Conservation (phyloP, 495 filamentous ascomycete genomes). For the Trichoderma gamsii region DNA sequence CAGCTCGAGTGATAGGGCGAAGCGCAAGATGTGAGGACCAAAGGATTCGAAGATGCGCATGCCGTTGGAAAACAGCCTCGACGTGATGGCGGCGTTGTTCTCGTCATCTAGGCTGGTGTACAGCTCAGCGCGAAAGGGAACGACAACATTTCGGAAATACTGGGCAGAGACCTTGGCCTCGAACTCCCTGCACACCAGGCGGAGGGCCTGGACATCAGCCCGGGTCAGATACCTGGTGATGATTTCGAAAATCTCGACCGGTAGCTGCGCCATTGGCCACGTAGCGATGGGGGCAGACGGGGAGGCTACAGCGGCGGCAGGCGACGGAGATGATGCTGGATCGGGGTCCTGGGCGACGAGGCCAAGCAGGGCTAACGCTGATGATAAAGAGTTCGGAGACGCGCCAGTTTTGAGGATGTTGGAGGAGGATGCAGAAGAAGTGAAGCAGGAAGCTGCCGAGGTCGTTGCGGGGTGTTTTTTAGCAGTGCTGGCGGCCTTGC, state of each 20-base stretch:
- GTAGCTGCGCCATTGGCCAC: conserved; percentile 39
- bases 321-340: neutral
- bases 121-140: conserved; percentile 49
- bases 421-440: conserved; percentile 2
- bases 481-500: neutral
- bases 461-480: neutral
- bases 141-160: conserved; percentile 46
- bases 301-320: neutral
- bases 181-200: conserved; percentile 49
- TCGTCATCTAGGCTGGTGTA: conserved; percentile 35
- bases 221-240: conserved; percentile 43
- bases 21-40: conserved; percentile 42
- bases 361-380: neutral
- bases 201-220: conserved; percentile 42
- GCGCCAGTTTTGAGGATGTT: neutral
- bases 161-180: conserved; percentile 39
- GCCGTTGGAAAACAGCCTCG: conserved; percentile 9
- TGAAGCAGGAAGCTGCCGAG: neutral
- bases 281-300: conserved; percentile 4
- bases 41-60: conserved; percentile 26
- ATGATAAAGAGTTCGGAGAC: neutral
- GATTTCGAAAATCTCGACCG: conserved; percentile 45
- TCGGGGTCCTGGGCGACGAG: neutral
- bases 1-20: conserved; percentile 53
- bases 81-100: conserved; percentile 16